Evolutionary conservation across 2,329 filamentous ascomycete species (phyloP).

Genomic region (Colletotrichum camelliae): DNA sequence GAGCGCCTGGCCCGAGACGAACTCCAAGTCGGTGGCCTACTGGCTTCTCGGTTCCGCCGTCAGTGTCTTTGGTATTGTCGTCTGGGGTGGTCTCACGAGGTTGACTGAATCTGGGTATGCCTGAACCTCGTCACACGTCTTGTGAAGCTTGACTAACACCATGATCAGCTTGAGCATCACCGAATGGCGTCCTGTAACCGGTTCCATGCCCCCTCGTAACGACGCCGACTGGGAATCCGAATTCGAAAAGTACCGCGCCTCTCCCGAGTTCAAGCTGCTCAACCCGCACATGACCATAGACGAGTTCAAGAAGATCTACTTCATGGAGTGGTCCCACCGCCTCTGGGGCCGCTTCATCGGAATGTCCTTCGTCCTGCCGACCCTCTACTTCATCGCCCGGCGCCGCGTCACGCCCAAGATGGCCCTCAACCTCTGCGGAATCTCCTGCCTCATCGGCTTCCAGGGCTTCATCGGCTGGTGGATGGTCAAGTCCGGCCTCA

Average conservation of each 20-base stretch:
- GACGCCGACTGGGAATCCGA: constrained; percentile 87
- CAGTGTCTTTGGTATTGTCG: constrained; percentile 95
- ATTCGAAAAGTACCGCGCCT: constrained; percentile 89
- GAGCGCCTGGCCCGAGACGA: constrained; percentile 62
- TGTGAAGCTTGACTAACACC: neutral
- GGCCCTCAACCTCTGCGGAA: constrained; percentile 79
- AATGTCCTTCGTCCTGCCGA: constrained; percentile 85
- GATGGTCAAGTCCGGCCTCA: constrained; percentile 98
- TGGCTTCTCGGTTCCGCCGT: constrained; percentile 92
- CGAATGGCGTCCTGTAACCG: constrained; percentile 97
- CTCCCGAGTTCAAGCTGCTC: constrained; percentile 89
- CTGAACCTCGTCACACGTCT: neutral
- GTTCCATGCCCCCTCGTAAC: constrained; percentile 83
- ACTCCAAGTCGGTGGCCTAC: constrained; percentile 80
- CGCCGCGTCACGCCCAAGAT: constrained; percentile 80
- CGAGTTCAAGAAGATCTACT: constrained; percentile 99
- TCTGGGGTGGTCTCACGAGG: constrained; percentile 91
- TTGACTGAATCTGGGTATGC: constrained; percentile 93
- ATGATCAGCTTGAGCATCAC: constrained; percentile 85
- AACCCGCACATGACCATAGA: constrained; percentile 92
- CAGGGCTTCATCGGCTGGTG: constrained; percentile 98
- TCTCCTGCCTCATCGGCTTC: constrained; percentile 88
- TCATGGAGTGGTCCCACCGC: constrained; percentile 98
- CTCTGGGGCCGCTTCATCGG: constrained; percentile 94
- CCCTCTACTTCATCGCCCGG: constrained; percentile 84